Conservation (phyloP, 805 yeast species). For the Jamesozyma spencerorum region DNA sequence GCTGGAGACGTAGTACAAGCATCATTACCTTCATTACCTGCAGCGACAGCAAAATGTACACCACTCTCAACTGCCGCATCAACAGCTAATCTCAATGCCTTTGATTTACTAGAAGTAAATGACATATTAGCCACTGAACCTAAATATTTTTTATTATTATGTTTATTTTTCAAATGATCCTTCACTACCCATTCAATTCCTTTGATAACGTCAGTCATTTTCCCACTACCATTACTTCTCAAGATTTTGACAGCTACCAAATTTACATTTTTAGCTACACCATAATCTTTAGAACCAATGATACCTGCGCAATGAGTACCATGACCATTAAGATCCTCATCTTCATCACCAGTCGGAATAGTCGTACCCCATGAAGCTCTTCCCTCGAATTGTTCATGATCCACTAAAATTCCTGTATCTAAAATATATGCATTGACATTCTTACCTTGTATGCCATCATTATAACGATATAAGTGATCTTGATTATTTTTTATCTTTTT, state of each 20-base stretch:
- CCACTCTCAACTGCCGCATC: constrained; percentile 83
- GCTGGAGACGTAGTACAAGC: constrained; percentile 92
- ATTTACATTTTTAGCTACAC: constrained; percentile 71
- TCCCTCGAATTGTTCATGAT: constrained; percentile 54
- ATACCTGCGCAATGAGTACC: constrained; percentile 97
- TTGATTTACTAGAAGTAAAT: constrained; percentile 83
- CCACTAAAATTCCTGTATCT: constrained; percentile 66
- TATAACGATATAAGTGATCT: constrained; percentile 62
- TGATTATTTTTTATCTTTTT: constrained; percentile 54
- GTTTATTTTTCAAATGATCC: constrained; percentile 44
- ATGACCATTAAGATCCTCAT: constrained; percentile 81
- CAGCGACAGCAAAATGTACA: constrained; percentile 86
- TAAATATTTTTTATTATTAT: constrained; percentile 49
- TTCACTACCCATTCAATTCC: constrained; percentile 79
- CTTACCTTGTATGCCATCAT: constrained; percentile 53
- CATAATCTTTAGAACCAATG: constrained; percentile 66
- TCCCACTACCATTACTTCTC: constrained; percentile 70
- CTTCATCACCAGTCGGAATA: constrained; percentile 46
- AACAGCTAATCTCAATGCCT: constrained; percentile 74
- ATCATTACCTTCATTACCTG: constrained; percentile 87
- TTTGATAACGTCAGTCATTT: constrained; percentile 71
- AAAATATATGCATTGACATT: constrained; percentile 71
- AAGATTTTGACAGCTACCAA: constrained; percentile 77
- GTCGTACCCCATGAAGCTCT: constrained; percentile 53
- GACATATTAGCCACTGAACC: constrained; percentile 89